Evolutionary conservation across 148 eudicot genomes (phyloP).

Genomic region (Camellia granthamiana): DNA sequence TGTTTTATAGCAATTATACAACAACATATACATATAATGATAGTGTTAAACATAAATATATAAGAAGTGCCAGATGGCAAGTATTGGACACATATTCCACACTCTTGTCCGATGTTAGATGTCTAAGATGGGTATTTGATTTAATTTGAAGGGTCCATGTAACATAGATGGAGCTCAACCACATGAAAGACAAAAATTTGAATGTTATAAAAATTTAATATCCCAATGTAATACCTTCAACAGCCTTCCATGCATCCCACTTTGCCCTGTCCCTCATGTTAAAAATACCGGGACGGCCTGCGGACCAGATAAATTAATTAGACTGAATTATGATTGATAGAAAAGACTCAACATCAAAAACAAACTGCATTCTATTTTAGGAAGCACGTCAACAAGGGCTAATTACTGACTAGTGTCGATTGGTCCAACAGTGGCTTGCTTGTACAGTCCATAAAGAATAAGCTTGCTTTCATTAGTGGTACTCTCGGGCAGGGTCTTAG

Average conservation of each 20-base stretch:
- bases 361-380: not conserved
- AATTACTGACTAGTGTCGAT: constrained; percentile 63
- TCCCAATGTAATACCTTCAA: constrained; percentile 55
- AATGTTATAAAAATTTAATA: not conserved
- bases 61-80: too few relatives aligned
- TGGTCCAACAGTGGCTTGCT: constrained; percentile 85
- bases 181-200: not conserved
- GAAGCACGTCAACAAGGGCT: not conserved
- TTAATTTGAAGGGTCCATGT: too few relatives aligned
- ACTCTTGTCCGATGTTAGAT: too few relatives aligned
- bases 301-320: constrained; percentile 8
- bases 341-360: not conserved
- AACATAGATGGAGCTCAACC: too few relatives aligned
- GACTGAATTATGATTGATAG: not conserved
- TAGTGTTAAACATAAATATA: too few relatives aligned
- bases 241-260: constrained; percentile 97
- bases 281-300: constrained; percentile 92
- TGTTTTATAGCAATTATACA: too few relatives aligned
- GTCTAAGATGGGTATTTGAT: too few relatives aligned
- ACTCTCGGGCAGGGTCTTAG: constrained; percentile 55
- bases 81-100: too few relatives aligned
- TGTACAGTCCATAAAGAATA: constrained; percentile 78
- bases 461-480: constrained; percentile 71
- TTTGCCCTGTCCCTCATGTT: constrained; percentile 74
- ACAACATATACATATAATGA: too few relatives aligned